phyloP scores from a whole-genome alignment of 345 rosid genomes.

The Eucalyptus paniculata region DNA sequence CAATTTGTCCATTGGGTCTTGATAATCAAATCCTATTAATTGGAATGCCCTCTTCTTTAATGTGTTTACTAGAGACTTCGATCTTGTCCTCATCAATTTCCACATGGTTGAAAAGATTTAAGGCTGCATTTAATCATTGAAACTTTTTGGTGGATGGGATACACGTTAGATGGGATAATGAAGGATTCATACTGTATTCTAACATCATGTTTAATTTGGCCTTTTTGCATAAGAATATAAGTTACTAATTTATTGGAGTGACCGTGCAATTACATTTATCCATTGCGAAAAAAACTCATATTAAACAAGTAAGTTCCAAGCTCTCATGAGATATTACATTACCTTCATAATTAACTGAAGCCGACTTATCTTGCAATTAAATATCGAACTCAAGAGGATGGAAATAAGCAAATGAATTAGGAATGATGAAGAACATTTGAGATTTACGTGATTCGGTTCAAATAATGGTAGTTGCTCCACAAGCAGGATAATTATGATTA shows the following conservation, averaged over 20 bases:
- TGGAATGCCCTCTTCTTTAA: background rate
- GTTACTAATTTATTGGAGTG: background rate
- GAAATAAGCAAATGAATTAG: background rate
- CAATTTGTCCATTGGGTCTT: too few species aligned
- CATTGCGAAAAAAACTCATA: background rate
- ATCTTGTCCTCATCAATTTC: background rate
- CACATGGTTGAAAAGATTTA: fast-evolving
- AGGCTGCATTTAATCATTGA: fast-evolving
- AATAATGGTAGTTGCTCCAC: fast-evolving
- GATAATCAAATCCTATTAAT: too few species aligned
- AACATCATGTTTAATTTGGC: background rate
- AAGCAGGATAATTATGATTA: background rate
- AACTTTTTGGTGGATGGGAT: background rate
- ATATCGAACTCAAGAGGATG: background rate
- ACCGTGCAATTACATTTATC: background rate
- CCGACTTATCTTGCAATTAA: background rate
- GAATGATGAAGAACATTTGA: background rate
- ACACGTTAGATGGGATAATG: background rate
- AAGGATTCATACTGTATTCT: background rate
- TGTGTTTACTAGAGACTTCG: background rate
- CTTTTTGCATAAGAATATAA: background rate
- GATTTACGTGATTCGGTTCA: fast-evolving
- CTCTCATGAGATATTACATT: background rate
- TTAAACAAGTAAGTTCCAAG: fast-evolving
- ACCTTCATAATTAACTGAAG: background rate